Conservation (phyloP, 805 yeast species). For the Candida dajiaensis region DNA sequence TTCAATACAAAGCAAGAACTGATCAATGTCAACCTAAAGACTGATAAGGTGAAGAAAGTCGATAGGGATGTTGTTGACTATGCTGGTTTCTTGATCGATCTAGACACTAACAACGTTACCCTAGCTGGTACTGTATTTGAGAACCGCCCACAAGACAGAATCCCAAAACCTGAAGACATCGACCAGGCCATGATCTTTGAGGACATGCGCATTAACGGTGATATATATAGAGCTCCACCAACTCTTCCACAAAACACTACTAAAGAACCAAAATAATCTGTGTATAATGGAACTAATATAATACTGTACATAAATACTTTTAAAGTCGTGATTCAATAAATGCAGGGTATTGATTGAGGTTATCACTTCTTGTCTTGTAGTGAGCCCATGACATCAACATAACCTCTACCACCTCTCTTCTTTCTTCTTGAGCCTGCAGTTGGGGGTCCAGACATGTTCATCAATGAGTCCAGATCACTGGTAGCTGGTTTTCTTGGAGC, state of each 20-base stretch:
- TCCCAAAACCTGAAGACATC: conserved; percentile 27
- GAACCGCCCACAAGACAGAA: conserved; percentile 36
- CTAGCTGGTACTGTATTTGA: conserved; percentile 69
- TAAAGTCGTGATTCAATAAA: neutral
- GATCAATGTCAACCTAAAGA: conserved; percentile 39
- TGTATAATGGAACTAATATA: neutral
- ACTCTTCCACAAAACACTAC: conserved; percentile 4
- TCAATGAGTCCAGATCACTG: conserved; percentile 40
- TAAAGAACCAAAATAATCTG: neutral
- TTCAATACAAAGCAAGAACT: conserved; percentile 59
- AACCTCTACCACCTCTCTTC: conserved; percentile 48
- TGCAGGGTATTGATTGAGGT: neutral
- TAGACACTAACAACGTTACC: conserved; percentile 48
- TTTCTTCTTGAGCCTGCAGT: conserved; percentile 29
- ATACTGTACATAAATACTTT: neutral
- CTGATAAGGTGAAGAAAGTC: conserved; percentile 38
- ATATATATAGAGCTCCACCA: conserved; percentile 28
- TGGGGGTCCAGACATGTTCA: conserved; percentile 29
- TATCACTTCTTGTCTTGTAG: conserved; percentile 9
- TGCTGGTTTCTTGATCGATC: conserved; percentile 55
- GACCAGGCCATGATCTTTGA: conserved; percentile 22
- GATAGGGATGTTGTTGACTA: conserved; percentile 57
- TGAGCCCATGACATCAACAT: conserved; percentile 56
- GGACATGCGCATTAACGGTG: conserved; percentile 29
- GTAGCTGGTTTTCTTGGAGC: conserved; percentile 16